Evolutionary conservation across 805 yeast genomes (phyloP).

Genomic region (Grigorovia jiainica): DNA sequence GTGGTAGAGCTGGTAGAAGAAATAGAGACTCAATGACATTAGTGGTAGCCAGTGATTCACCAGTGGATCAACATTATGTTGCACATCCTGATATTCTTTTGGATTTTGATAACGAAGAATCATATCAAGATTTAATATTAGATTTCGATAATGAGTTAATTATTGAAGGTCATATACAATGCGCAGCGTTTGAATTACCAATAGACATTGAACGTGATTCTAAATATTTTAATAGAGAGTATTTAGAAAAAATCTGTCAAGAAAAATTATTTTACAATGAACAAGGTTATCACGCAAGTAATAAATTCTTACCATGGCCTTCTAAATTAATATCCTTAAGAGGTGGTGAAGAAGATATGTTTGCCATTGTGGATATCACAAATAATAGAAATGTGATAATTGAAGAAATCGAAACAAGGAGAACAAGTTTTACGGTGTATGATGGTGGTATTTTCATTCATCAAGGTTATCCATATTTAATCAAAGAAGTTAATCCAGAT

Average conservation of each 20-base stretch:
- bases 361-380: conserved; percentile 86
- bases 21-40: conserved; percentile 76
- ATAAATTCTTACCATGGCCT: conserved; percentile 73
- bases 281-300: conserved; percentile 45
- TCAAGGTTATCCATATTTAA: conserved; percentile 85
- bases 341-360: conserved; percentile 71
- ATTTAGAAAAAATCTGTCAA: conserved; percentile 29
- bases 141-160: conserved; percentile 55
- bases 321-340: conserved; percentile 65
- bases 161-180: conserved; percentile 77
- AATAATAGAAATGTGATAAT: conserved; percentile 66
- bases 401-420: conserved; percentile 80
- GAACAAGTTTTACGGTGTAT: conserved; percentile 84
- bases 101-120: conserved; percentile 37
- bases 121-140: conserved; percentile 49
- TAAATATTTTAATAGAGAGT: conserved; percentile 39
- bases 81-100: conserved; percentile 34
- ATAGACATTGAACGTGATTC: conserved; percentile 44
- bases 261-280: conserved; percentile 33
- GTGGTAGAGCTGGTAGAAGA: conserved; percentile 95
- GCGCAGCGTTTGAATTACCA: conserved; percentile 87
- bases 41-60: conserved; percentile 72
- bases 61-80: conserved; percentile 80
- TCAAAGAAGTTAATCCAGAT: conserved; percentile 72
- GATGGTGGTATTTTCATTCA: conserved; percentile 90